These are phyloP conservation scores for Botryococcus braunii DNA, from an alignment of 163 green algal genomes.

Conservation along the genomic window DNA sequence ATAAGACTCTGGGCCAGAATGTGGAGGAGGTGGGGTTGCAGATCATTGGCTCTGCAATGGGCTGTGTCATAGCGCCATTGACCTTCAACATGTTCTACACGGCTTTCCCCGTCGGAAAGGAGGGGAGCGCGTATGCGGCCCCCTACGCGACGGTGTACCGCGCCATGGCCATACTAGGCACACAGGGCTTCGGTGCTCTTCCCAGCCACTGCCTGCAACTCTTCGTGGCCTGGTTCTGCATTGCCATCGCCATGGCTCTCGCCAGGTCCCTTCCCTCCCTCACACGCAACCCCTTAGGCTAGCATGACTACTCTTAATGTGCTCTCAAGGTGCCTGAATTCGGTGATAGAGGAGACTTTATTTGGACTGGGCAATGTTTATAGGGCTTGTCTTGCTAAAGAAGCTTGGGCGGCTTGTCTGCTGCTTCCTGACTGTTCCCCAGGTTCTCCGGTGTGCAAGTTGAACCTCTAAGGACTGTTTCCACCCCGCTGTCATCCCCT, in stretches of 20 bases:
- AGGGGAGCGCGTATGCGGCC: conserved; percentile 9
- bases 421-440: too few relatives aligned
- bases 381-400: too few relatives aligned
- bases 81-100: conserved; percentile 24
- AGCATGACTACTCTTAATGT: too few relatives aligned
- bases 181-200: conserved; percentile 14
- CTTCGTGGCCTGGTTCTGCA: conserved; percentile 11
- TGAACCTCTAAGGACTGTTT: too few relatives aligned
- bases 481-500: too few relatives aligned
- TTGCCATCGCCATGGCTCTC: conserved; percentile 12
- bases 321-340: too few relatives aligned
- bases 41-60: conserved; percentile 10
- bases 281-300: too few relatives aligned
- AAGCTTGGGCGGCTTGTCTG: too few relatives aligned
- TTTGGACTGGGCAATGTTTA: too few relatives aligned
- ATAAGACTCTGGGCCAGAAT: too few relatives aligned
- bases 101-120: not conserved
- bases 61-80: conserved; percentile 19
- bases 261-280: conserved; percentile 4
- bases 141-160: conserved; percentile 24
- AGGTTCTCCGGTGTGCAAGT: too few relatives aligned
- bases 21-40: not conserved
- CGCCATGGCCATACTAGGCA: conserved; percentile 23
- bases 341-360: too few relatives aligned
- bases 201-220: conserved; percentile 25